These are phyloP conservation scores for Thymus quinquecostatus DNA, from an alignment of 257 asterid genomes.

Conservation along the genomic window DNA sequence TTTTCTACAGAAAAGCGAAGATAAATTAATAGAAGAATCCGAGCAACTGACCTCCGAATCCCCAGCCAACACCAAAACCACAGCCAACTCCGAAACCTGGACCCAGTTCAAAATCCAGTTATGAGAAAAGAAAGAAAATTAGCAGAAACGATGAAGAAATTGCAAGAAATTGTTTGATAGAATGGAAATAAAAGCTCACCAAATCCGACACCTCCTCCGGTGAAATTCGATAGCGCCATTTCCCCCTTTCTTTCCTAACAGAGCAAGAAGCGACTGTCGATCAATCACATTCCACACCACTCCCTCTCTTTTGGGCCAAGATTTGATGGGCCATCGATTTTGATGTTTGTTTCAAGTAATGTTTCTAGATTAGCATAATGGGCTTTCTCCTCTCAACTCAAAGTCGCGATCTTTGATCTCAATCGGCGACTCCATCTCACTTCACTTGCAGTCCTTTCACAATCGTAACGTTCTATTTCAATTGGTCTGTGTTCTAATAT, in stretches of 20 bases:
- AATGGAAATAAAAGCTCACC: conserved; percentile 43
- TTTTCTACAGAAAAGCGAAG: neutral
- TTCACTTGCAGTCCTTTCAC: no score
- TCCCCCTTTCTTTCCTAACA: neutral
- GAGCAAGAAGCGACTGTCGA: neutral
- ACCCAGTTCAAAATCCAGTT: conserved; percentile 25
- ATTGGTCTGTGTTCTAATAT: no score
- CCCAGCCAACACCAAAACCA: conserved; percentile 93
- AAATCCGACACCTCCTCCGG: conserved; percentile 77
- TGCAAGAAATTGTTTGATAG: neutral
- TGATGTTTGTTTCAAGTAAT: no score
- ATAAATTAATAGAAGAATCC: neutral
- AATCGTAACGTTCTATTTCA: no score
- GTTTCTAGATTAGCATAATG: no score
- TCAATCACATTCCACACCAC: neutral
- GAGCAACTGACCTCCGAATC: conserved; percentile 73
- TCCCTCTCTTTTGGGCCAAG: no score
- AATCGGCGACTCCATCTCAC: no score
- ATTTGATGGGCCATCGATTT: neutral
- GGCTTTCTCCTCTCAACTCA: no score
- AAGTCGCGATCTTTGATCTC: no score
- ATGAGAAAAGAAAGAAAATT: neutral
- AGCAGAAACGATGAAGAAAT: neutral
- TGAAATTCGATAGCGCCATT: conserved; percentile 70
- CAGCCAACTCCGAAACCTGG: conserved; percentile 88